Evolutionary conservation across 192 early-diverging fungal genomes (phyloP), one percentile per base, ranked within the genome.

Genomic region (Diversispora epigaea): DNA sequence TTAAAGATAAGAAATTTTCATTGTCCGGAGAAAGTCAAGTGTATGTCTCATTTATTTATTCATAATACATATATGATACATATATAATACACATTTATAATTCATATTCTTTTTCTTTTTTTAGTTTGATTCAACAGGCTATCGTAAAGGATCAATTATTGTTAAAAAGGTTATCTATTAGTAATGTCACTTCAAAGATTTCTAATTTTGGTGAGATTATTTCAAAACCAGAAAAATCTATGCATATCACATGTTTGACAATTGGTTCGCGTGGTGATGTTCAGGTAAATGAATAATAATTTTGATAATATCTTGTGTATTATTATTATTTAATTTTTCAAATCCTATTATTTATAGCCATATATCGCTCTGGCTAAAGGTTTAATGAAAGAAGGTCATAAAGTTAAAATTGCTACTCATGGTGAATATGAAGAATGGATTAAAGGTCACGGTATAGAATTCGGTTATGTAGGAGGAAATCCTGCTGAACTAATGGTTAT

Each of bases 221-320:
- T 15, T 67, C 80, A 78, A 73, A 71, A 57, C 80, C 82, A 7
- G 78, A 82, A 7, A 76, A 78, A 17, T 77, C 86, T 12, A 73
- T 90, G 62, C 90, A 86, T 39, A 84, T 92, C 49, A 91, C 91
- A 4, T 88, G 83, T 55, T 64, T 91, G 44, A 93, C 91, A 3
- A 89, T 93, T 75, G 91, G 91, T 25, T 87, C 89, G 40, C 85
- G 91, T 60, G 91, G 91, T 4, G 91, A 93, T 80, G 89, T 93
- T 9, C 91, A 93, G 62, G 90, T 90, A 8, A 89, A 83, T 73
- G 4, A n/a, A 22, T 19, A 19, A 6, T 58, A 22, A 58, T 58
- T 22, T 58, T 58, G 19, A 4, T 21, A 21, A 6, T 58, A 19
- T 9, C 4, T 58, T 58, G 10, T 4, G 6, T 58, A 6, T 58